A percentile compares a stretch with the other conserved stretches of the same genome.
These are phyloP conservation scores for Ceratocystis destructans DNA, from an alignment of 2,329 filamentous ascomycete species.

Conservation along the genomic window DNA sequence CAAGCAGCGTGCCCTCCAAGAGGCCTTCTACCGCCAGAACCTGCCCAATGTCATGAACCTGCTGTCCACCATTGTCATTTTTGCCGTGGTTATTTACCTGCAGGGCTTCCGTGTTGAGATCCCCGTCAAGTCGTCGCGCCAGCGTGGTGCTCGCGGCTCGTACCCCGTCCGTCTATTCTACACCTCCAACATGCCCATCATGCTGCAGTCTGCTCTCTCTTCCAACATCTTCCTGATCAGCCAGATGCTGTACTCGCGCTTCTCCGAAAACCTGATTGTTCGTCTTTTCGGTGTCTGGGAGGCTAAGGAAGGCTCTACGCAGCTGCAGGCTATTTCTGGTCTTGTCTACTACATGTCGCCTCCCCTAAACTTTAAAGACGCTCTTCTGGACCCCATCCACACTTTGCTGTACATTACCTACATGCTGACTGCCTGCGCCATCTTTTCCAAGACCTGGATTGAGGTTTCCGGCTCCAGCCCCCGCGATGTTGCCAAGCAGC, in stretches of 20 bases:
- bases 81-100: constrained; percentile 96
- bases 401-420: constrained; percentile 90
- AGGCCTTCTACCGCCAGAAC: constrained; percentile 99
- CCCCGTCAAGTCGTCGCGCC: constrained; percentile 96
- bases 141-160: constrained; percentile 94
- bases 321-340: constrained; percentile 86
- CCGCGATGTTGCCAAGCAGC: constrained; percentile 95
- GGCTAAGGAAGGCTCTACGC: constrained; percentile 85
- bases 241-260: constrained; percentile 98
- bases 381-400: constrained; percentile 91
- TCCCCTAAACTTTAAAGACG: constrained; percentile 92
- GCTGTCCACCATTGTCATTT: constrained; percentile 80
- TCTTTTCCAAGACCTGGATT: constrained; percentile 99
- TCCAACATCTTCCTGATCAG: constrained; percentile 99
- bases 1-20: constrained; percentile 96
- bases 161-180: constrained; percentile 99
- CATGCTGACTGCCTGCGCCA: constrained; percentile 93
- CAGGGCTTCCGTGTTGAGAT: constrained; percentile 99
- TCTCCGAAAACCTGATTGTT: constrained; percentile 97
- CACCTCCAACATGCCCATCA: constrained; percentile 99
- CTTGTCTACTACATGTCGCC: constrained; percentile 99
- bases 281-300: constrained; percentile 98
- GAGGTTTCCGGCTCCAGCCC: constrained; percentile 97
- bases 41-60: constrained; percentile 99
- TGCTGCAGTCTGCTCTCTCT: constrained; percentile 96